A percentile compares a stretch with the other conserved stretches of the same genome.
phyloP scores from a whole-genome alignment of 345 rosid genomes.

The Camelina sativa region DNA sequence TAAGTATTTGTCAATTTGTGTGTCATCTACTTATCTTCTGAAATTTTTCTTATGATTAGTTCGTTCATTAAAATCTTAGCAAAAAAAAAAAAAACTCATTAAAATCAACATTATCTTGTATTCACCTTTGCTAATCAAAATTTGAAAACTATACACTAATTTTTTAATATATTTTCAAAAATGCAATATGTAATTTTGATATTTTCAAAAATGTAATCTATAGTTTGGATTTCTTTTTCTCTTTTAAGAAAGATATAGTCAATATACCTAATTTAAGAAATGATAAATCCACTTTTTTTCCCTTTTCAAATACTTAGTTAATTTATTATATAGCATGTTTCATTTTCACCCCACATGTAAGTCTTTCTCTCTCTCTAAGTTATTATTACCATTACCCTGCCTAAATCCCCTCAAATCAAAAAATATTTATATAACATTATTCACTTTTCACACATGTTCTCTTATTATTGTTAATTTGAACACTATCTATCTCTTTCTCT shows the following conservation, averaged over 20 bases:
- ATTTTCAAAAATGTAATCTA: background rate
- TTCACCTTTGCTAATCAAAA: background rate
- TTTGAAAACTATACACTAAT: background rate
- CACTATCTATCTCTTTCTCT: background rate
- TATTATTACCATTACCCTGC: background rate
- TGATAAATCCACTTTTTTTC: background rate
- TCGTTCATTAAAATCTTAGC: background rate
- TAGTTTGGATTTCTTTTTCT: background rate
- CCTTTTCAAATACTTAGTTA: constrained; percentile 3
- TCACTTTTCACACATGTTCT: constrained; percentile 24
- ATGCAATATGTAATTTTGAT: background rate
- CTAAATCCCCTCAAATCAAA: background rate
- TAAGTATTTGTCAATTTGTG: background rate
- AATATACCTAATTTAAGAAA: constrained; percentile 22
- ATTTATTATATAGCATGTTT: background rate
- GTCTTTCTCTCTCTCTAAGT: background rate
- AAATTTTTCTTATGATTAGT: background rate
- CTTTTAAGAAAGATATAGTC: constrained; percentile 12
- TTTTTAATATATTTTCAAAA: background rate
- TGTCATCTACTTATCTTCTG: constrained; percentile 17
- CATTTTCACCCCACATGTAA: background rate
- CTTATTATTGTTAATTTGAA: background rate
- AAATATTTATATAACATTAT: background rate
- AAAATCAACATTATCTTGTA: background rate
- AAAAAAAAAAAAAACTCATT: background rate